Conservation (phyloP, 257 asterid genomes). For the Scutellaria baicalensis region DNA sequence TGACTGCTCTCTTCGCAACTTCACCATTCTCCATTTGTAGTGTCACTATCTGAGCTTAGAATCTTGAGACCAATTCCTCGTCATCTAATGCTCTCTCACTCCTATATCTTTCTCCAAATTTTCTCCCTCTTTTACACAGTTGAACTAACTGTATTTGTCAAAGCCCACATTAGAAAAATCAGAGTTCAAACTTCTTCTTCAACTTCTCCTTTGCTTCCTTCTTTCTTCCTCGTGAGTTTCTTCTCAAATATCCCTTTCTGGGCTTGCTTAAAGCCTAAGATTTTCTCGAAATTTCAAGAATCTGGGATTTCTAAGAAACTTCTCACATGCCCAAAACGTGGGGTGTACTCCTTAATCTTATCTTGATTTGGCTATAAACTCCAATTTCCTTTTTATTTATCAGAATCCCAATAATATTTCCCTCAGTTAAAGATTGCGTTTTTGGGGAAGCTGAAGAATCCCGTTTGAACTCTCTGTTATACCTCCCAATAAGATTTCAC, state of each 20-base stretch:
- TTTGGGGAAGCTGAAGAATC: background rate
- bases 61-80: constrained; percentile 8
- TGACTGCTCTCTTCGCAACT: constrained; percentile 13
- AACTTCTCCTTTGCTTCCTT: constrained; percentile 23
- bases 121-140: background rate
- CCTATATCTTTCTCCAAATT: background rate
- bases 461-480: background rate
- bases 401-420: background rate
- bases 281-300: constrained; percentile 12
- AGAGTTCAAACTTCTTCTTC: constrained; percentile 14
- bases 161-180: background rate
- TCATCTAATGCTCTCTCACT: background rate
- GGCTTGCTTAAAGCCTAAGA: constrained; percentile 17
- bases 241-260: constrained; percentile 5
- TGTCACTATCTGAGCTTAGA: constrained; percentile 16
- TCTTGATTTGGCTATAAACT: constrained; percentile 1
- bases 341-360: background rate
- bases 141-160: background rate
- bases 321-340: constrained; percentile 6
- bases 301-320: background rate
- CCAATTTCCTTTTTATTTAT: background rate
- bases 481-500: background rate
- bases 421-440: background rate
- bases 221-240: constrained; percentile 3
- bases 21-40: background rate